These are phyloP conservation scores for Miscanthus lutarioriparius DNA, from an alignment of 176 grass and related monocot genomes.

Conservation along the genomic window DNA sequence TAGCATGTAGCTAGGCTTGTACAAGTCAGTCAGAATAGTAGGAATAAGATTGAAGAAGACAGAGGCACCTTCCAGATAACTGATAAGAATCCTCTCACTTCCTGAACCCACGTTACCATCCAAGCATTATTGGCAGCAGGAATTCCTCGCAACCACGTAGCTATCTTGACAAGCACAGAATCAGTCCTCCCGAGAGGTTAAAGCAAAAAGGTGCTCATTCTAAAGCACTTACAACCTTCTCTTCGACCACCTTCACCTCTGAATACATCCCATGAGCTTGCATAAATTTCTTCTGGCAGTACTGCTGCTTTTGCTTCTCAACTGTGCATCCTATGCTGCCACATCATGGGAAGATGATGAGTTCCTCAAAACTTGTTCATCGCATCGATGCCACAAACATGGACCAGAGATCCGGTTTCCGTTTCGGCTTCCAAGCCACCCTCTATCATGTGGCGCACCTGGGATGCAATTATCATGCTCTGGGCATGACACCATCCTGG, in stretches of 20 bases:
- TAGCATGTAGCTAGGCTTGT: too few species aligned
- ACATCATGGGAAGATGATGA: constrained; percentile 13
- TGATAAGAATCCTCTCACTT: too few species aligned
- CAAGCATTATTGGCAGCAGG: too few species aligned
- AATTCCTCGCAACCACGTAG: too few species aligned
- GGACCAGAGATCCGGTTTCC: background rate
- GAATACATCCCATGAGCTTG: background rate
- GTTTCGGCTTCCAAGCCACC: background rate
- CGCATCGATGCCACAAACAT: constrained; percentile 28
- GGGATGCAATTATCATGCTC: constrained; percentile 60
- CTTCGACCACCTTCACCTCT: background rate
- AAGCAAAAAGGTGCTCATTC: background rate
- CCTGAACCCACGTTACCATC: too few species aligned
- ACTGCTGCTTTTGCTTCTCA: constrained; percentile 19
- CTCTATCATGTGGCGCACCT: constrained; percentile 23
- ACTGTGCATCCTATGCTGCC: background rate
- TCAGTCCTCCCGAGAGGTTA: background rate
- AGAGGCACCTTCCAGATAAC: too few species aligned
- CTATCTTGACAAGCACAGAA: too few species aligned
- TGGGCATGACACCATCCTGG: constrained; percentile 36
- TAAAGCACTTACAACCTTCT: background rate
- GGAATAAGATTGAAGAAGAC: too few species aligned
- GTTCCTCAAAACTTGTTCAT: constrained; percentile 33
- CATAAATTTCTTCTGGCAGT: background rate
- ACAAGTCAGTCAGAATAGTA: too few species aligned